Evolutionary conservation across 164 flowering plant species (phyloP).

Genomic region (Vitis riparia): DNA sequence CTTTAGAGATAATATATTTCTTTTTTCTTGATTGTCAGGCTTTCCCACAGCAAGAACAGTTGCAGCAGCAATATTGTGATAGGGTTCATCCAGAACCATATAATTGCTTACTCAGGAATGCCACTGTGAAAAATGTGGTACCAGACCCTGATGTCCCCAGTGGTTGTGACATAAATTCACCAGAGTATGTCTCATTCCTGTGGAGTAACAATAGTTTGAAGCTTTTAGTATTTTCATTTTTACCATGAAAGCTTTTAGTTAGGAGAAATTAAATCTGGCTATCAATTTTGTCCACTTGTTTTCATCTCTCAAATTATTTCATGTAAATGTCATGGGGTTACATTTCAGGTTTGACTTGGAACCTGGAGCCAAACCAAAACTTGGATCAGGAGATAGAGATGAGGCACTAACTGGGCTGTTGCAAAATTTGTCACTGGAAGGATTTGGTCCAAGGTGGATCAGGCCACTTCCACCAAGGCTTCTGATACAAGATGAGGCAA

Average conservation of each 20-base stretch:
- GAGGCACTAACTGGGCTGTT: conserved; percentile 58
- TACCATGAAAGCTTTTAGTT: background rate
- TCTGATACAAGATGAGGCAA: conserved; percentile 78
- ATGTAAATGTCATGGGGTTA: background rate
- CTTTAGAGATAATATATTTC: conserved; percentile 2
- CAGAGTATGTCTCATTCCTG: conserved; percentile 60
- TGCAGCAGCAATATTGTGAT: conserved; percentile 67
- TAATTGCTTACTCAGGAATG: conserved; percentile 43
- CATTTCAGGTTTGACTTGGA: conserved; percentile 55
- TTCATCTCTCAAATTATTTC: background rate
- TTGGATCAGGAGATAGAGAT: conserved; percentile 86
- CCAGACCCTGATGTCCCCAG: conserved; percentile 86
- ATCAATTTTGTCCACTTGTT: background rate
- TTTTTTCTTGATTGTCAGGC: conserved; percentile 33
- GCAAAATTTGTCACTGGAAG: conserved; percentile 58
- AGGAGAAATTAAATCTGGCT: background rate
- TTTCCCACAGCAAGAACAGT: conserved; percentile 56
- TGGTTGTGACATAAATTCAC: conserved; percentile 66
- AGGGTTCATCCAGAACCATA: conserved; percentile 44
- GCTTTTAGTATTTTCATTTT: background rate
- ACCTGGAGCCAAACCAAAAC: conserved; percentile 62
- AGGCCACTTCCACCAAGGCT: conserved; percentile 91
- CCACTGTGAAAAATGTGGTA: conserved; percentile 55
- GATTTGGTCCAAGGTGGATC: conserved; percentile 79
- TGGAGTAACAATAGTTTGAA: conserved; percentile 4